Conservation (phyloP, 768 basidiomycete genomes). For the Macrolepiota fuliginosa region DNA sequence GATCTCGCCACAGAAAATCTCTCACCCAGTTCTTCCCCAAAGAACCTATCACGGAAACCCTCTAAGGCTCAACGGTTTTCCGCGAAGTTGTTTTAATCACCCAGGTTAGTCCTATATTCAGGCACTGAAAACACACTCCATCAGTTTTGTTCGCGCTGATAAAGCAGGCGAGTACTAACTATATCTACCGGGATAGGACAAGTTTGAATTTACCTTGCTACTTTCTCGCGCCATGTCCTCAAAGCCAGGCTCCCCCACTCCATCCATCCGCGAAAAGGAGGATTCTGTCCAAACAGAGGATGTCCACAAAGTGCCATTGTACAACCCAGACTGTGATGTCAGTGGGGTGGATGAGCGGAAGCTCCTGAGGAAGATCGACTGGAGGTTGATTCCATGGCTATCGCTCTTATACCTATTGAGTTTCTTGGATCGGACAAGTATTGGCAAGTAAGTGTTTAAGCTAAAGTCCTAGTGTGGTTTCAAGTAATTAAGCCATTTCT, state of each 20-base stretch:
- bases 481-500: constrained; percentile 5
- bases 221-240: not conserved
- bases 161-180: not conserved
- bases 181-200: not conserved
- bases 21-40: not conserved
- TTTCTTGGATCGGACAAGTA: constrained; percentile 55
- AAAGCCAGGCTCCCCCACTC: not conserved
- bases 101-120: not conserved
- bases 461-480: constrained; percentile 6
- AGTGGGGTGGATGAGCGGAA: constrained; percentile 52
- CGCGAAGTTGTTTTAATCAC: not conserved
- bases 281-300: not conserved
- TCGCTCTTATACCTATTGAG: constrained; percentile 75
- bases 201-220: not conserved
- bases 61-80: not conserved
- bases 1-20: not conserved
- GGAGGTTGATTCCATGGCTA: constrained; percentile 66
- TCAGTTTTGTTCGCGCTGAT: not conserved
- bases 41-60: not conserved
- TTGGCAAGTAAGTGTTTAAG: constrained; percentile 40
- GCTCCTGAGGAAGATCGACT: constrained; percentile 67
- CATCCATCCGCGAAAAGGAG: constrained; percentile 8
- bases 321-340: constrained; percentile 11
- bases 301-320: constrained; percentile 7
- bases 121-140: not conserved